Base-by-base conservation (phyloP, 2,329 filamentous ascomycete species). In the Samsoniella hepiali region DNA sequence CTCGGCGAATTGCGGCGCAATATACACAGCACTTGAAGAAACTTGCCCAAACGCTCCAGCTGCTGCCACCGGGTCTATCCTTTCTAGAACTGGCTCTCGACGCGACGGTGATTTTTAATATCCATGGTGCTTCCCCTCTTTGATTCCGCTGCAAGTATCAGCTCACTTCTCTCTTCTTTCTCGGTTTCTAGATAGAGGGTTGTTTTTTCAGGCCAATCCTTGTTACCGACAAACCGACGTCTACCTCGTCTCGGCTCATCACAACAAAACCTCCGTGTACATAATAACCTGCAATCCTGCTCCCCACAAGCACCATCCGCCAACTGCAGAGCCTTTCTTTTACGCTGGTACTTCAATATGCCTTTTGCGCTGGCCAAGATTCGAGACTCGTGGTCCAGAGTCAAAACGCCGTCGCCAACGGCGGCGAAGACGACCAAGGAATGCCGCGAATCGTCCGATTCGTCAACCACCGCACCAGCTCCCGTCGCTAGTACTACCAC, bases 311-410 rank as follows among this genome's bases (percentile, higher is more conserved):
- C 22, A 47, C 10, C 44, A 27, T 5, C 45, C 11, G 8, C 45
- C 7, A 29, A 27, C 45, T 6, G 27, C 27, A 8, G 22, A 31
- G 22, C 6, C n/a, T 6, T 29, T 55, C 11, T 15, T 27, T 31
- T 15, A 1, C 11, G 11, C 6, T 15, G 6, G 6, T 6, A 9
- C 13, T 27, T 34, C 29, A 60, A 4, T 13, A 60, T 60, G 58
- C 22, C 58, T 10, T 51, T 29, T n/a, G 22, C 58, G 8, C 58
- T 60, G 34, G 17, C 58, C 17, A 60, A 31, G 29, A 53, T 60
- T 49, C 45, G 58, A 34, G 47, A 60, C 29, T 60, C 58, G 8
- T 60, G 45, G 58, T 44, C 47, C 32, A 36, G 49, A 51, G 17
- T 9, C 3, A 60, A 53, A 22, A 34, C 38, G 22, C 58, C 58